A percentile compares a stretch with the other conserved stretches of the same genome.
Conservation (phyloP, 1,284 basidiomycete species). For the Leucoagaricus sp. region DNA sequence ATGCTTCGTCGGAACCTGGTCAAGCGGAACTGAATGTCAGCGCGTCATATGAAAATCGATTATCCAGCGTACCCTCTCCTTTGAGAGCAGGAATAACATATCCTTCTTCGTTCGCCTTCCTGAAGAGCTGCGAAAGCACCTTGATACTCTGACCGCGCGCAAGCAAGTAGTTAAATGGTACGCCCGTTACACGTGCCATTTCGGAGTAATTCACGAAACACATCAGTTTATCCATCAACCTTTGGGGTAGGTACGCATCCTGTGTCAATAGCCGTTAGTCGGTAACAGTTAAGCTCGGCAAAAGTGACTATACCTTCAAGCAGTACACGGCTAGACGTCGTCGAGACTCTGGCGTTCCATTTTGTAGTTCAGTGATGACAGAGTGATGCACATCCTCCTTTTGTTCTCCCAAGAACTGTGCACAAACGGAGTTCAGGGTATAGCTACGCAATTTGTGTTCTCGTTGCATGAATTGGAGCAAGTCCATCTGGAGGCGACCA, state of each 20-base stretch:
- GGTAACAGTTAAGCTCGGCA: not conserved
- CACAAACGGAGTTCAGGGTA: constrained; percentile 93
- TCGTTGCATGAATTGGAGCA: constrained; percentile 95
- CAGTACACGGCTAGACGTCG: constrained; percentile 93
- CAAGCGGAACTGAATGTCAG: not conserved
- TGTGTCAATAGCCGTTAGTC: constrained; percentile 29
- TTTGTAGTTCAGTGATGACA: constrained; percentile 95
- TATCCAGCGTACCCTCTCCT: constrained; percentile 63
- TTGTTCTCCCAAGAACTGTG: constrained; percentile 94
- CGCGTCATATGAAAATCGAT: not conserved
- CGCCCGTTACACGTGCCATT: constrained; percentile 95
- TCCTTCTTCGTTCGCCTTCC: constrained; percentile 85
- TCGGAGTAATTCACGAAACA: constrained; percentile 96
- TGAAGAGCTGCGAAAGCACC: constrained; percentile 90
- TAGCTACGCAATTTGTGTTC: constrained; percentile 96
- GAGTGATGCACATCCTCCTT: constrained; percentile 98
- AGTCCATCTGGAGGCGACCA: constrained; percentile 89
- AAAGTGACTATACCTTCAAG: constrained; percentile 67
- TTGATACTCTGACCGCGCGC: constrained; percentile 95
- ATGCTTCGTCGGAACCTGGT: constrained; percentile 87
- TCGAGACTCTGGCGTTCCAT: constrained; percentile 89
- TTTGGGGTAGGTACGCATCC: constrained; percentile 96
- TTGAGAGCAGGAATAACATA: constrained; percentile 86
- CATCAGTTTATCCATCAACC: constrained; percentile 95
- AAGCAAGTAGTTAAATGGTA: constrained; percentile 95